These are phyloP conservation scores for Lactarius hatsudake DNA, from an alignment of 768 basidiomycete genomes.

Conservation along the genomic window DNA sequence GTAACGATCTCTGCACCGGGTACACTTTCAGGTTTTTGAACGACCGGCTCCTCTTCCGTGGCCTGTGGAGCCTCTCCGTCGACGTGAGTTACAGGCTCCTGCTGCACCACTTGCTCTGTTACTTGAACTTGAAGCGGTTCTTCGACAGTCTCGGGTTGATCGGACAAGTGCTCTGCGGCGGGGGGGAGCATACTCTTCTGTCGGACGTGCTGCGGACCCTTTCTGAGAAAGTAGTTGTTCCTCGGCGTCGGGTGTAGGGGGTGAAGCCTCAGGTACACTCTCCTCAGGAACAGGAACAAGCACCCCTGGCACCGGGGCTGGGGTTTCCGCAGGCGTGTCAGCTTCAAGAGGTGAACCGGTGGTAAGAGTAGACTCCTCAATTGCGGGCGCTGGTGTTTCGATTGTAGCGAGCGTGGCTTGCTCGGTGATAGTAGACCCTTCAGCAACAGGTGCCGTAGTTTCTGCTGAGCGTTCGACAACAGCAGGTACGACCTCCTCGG, in stretches of 20 bases:
- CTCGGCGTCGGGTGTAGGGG: neutral
- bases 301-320: neutral
- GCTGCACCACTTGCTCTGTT: conserved; percentile 6
- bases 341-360: neutral
- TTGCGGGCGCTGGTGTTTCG: neutral
- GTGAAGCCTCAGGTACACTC: neutral
- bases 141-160: neutral
- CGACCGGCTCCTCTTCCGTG: neutral
- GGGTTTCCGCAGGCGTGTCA: neutral
- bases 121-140: neutral
- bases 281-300: neutral
- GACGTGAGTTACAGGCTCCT: neutral
- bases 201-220: neutral
- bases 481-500: neutral
- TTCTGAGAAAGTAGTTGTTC: neutral
- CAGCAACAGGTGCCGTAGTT: neutral
- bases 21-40: neutral
- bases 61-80: neutral
- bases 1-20: neutral
- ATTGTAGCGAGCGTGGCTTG: neutral
- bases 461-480: neutral
- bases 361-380: neutral
- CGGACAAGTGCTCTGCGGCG: neutral
- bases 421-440: neutral
- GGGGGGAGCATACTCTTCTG: neutral